Conservation (phyloP, 2,329 filamentous ascomycete species). For the Xylariaceae sp. region DNA sequence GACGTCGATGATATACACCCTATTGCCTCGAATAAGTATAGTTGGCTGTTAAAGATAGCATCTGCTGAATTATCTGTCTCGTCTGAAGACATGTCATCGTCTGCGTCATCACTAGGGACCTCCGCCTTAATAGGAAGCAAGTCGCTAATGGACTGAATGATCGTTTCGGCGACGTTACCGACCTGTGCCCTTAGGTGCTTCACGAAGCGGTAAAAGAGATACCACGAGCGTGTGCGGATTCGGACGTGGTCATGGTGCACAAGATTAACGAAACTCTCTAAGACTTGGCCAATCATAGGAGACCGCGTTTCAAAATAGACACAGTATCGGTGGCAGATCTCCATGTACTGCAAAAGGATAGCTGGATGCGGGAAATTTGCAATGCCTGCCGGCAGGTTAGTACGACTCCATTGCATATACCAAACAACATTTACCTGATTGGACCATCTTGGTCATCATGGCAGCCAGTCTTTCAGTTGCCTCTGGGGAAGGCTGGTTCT, state of each 20-base stretch:
- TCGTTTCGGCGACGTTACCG: slow-evolving; percentile 86
- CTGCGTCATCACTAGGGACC: slow-evolving; percentile 75
- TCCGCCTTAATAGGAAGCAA: slow-evolving; percentile 91
- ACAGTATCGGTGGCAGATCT: slow-evolving; percentile 94
- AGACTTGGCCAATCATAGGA: slow-evolving; percentile 79
- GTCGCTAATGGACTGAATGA: slow-evolving; percentile 89
- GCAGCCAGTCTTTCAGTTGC: slow-evolving; percentile 82
- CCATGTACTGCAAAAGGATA: slow-evolving; percentile 96
- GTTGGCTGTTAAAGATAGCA: slow-evolving; percentile 86
- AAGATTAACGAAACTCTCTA: slow-evolving; percentile 89
- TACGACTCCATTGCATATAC: slow-evolving; percentile 13
- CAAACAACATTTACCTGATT: slow-evolving; percentile 69
- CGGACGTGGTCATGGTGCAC: slow-evolving; percentile 88
- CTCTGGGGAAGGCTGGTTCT: slow-evolving; percentile 78
- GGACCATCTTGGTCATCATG: slow-evolving; percentile 96
- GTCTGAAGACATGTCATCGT: slow-evolving; percentile 94
- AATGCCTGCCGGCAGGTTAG: slow-evolving; percentile 64
- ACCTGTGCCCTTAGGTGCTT: slow-evolving; percentile 85
- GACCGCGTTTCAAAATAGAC: slow-evolving; percentile 88
- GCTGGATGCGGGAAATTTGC: slow-evolving; percentile 87
- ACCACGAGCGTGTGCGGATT: slow-evolving; percentile 92
- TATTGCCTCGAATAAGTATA: slow-evolving; percentile 93
- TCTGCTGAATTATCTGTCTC: slow-evolving; percentile 90
- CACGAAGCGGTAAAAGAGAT: slow-evolving; percentile 90
- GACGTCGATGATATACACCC: slow-evolving; percentile 87